A percentile compares a stretch with the other conserved stretches of the same genome.
Conservation (phyloP, 1,284 basidiomycete species). For the Golubevia sp. region DNA sequence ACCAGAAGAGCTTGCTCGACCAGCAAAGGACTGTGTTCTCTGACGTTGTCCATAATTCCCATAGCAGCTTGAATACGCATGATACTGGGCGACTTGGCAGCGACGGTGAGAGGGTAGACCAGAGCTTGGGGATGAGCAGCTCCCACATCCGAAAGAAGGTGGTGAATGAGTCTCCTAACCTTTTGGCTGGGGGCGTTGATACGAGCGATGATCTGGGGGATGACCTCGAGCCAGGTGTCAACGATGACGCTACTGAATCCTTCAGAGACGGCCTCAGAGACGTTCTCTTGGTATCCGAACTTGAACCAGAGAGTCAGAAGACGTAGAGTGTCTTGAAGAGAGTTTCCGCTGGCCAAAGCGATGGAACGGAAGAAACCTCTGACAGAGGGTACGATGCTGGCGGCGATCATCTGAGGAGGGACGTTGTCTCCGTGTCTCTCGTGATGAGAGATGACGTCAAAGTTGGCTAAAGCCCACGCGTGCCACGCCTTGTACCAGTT, state of each 20-base stretch:
- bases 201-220: constrained; percentile 98
- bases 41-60: constrained; percentile 89
- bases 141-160: constrained; percentile 88
- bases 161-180: constrained; percentile 87
- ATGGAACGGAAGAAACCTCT: constrained; percentile 95
- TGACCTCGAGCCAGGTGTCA: constrained; percentile 98
- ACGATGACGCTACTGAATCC: constrained; percentile 90
- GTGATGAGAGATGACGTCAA: constrained; percentile 76
- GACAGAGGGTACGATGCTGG: constrained; percentile 92
- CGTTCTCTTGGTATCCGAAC: constrained; percentile 87
- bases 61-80: constrained; percentile 82
- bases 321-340: constrained; percentile 91
- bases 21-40: constrained; percentile 84
- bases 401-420: constrained; percentile 74
- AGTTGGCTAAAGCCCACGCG: constrained; percentile 96
- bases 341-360: constrained; percentile 80
- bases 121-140: constrained; percentile 96
- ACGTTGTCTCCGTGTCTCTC: constrained; percentile 69
- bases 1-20: constrained; percentile 92
- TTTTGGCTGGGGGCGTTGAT: constrained; percentile 91
- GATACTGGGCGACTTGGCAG: constrained; percentile 89
- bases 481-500: constrained; percentile 99
- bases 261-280: constrained; percentile 84
- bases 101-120: constrained; percentile 97
- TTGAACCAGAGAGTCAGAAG: constrained; percentile 98